Percentiles rank a stretch among this genome's conserved stretches.
Evolutionary conservation across 352 stramenopile species (phyloP).

Genomic region (Phytophthora pini): DNA sequence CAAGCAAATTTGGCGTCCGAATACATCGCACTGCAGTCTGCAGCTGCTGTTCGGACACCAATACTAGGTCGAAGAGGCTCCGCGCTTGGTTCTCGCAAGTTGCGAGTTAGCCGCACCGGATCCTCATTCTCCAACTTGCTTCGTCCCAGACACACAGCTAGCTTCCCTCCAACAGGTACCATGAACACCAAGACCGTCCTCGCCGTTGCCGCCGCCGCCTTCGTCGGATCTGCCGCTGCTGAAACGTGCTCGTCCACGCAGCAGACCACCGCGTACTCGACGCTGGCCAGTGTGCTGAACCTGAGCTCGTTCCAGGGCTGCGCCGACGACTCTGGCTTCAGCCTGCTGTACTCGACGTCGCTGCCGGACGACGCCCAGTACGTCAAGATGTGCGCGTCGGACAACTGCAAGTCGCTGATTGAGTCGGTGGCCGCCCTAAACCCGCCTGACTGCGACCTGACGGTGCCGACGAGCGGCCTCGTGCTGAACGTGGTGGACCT

Average conservation of each 20-base stretch:
- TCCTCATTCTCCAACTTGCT: constrained; percentile 28
- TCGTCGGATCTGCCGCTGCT: constrained; percentile 27
- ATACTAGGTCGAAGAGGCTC: not conserved
- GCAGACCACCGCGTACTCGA: constrained; percentile 27
- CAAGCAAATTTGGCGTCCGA: not conserved
- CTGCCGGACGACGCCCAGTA: constrained; percentile 36
- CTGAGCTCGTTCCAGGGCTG: constrained; percentile 32
- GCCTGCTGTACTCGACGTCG: constrained; percentile 37
- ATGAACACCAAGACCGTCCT: constrained; percentile 36
- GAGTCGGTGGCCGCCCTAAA: constrained; percentile 22
- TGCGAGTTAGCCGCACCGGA: not conserved
- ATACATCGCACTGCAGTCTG: not conserved
- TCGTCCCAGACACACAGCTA: constrained; percentile 17
- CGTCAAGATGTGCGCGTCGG: constrained; percentile 37
- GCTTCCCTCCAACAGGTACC: constrained; percentile 19
- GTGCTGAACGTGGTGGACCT: constrained; percentile 37
- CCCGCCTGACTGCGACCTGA: constrained; percentile 44
- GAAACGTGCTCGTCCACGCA: constrained; percentile 27
- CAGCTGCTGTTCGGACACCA: constrained; percentile 9
- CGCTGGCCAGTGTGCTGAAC: constrained; percentile 27
- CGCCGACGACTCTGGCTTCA: constrained; percentile 34
- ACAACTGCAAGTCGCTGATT: constrained; percentile 34
- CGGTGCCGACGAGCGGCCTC: constrained; percentile 37
- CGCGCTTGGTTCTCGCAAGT: too few relatives aligned
- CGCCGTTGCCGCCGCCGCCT: constrained; percentile 25